Evolutionary conservation across 2,329 filamentous ascomycete species (phyloP).

Genomic region (Fusarium sp.): DNA sequence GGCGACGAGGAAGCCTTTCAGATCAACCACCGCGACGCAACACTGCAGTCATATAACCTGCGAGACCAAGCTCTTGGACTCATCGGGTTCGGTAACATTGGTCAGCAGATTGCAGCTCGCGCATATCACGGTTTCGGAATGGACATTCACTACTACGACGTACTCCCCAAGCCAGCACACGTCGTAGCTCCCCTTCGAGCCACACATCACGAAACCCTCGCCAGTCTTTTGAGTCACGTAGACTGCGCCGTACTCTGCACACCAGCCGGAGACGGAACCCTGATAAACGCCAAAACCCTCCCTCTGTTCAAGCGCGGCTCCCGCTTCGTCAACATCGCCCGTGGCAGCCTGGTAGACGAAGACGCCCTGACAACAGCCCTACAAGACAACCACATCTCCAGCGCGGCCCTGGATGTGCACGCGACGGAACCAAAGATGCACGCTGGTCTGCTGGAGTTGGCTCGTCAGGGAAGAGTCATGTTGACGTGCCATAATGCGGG

Average conservation of each 20-base stretch:
- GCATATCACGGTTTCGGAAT: slow-evolving; percentile 69
- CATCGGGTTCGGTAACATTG: slow-evolving; percentile 76
- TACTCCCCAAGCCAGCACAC: slow-evolving; percentile 57
- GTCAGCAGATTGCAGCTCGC: slow-evolving; percentile 68
- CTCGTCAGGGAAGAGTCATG: slow-evolving; percentile 58
- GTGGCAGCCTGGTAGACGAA: slow-evolving; percentile 73
- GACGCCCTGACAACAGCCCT: slow-evolving; percentile 70
- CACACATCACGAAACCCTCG: slow-evolving; percentile 61
- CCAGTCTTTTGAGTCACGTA: slow-evolving; percentile 59
- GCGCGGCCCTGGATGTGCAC: slow-evolving; percentile 73
- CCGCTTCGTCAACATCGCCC: slow-evolving; percentile 73
- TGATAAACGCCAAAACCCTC: slow-evolving; percentile 63
- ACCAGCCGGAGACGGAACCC: slow-evolving; percentile 56
- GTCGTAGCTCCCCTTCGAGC: slow-evolving; percentile 57
- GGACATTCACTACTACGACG: slow-evolving; percentile 72
- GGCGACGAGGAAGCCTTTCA: slow-evolving; percentile 55
- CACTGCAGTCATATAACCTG: slow-evolving; percentile 71
- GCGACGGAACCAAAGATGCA: slow-evolving; percentile 67
- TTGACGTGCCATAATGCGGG: slow-evolving; percentile 76
- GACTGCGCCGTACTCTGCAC: slow-evolving; percentile 74
- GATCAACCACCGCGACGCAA: slow-evolving; percentile 69
- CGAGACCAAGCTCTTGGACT: slow-evolving; percentile 70
- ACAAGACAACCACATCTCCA: slow-evolving; percentile 59
- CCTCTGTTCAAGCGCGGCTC: slow-evolving; percentile 63
- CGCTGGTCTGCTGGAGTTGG: slow-evolving; percentile 55